These are phyloP conservation scores for Tetrastigma voinierianum DNA, from an alignment of 164 flowering plant genomes.

Conservation along the genomic window DNA sequence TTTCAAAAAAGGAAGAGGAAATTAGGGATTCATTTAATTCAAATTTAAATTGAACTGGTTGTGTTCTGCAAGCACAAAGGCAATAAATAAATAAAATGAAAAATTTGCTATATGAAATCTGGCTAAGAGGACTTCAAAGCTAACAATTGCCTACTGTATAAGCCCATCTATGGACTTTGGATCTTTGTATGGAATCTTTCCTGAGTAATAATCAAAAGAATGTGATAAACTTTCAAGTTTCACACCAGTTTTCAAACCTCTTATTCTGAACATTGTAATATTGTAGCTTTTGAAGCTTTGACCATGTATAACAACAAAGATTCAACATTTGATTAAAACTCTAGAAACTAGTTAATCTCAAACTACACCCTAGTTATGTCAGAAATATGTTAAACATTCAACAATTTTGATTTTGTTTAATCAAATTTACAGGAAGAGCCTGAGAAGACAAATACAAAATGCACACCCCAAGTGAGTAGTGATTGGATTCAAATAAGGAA, in stretches of 20 bases:
- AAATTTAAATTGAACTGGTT: neutral
- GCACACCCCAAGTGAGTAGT: slow-evolving; percentile 2
- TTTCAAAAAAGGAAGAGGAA: neutral
- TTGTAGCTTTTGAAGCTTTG: neutral
- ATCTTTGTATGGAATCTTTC: too few species aligned
- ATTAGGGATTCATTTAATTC: neutral
- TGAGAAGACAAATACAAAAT: neutral
- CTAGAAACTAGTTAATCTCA: too few species aligned
- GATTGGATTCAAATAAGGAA: neutral
- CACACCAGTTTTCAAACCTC: neutral
- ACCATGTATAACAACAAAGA: neutral
- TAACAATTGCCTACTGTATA: neutral
- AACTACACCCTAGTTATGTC: neutral
- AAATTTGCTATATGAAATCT: neutral
- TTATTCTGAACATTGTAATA: neutral
- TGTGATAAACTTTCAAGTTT: too few species aligned
- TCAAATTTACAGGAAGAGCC: too few species aligned
- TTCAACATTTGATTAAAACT: neutral
- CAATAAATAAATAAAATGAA: too few species aligned
- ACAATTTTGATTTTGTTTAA: neutral
- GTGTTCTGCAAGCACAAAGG: neutral
- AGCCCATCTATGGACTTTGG: neutral
- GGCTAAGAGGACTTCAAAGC: neutral
- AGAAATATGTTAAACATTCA: neutral
- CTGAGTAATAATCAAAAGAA: too few species aligned